Percentiles rank a stretch among this genome's conserved stretches.
Conservation (phyloP, 1,284 basidiomycete genomes). For the Apiotrichum gamsii region DNA sequence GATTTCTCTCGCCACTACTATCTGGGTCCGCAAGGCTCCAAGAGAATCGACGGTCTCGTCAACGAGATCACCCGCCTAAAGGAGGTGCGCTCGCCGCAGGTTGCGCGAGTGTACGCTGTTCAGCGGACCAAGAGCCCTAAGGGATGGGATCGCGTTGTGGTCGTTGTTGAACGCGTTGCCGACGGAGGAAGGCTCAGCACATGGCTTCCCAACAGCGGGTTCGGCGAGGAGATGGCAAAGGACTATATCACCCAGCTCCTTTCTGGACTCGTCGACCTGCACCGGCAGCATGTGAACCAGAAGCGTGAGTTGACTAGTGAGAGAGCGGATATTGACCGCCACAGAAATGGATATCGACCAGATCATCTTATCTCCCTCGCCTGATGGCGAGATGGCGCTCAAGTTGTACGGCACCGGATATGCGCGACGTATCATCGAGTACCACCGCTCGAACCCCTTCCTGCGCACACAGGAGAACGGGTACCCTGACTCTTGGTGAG, state of each 20-base stretch:
- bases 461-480: slow-evolving; percentile 26
- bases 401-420: slow-evolving; percentile 44
- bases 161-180: slow-evolving; percentile 34
- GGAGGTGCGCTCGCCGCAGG: slow-evolving; percentile 30
- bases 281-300: slow-evolving; percentile 35
- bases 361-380: slow-evolving; percentile 25
- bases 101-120: slow-evolving; percentile 33
- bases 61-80: slow-evolving; percentile 31
- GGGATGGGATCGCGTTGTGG: slow-evolving; percentile 41
- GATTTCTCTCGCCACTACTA: slow-evolving; percentile 45
- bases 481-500: slow-evolving; percentile 41
- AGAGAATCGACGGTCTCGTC: slow-evolving; percentile 36
- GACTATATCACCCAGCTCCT: slow-evolving; percentile 43
- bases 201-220: slow-evolving; percentile 38
- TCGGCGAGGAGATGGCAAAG: slow-evolving; percentile 37
- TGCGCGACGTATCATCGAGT: slow-evolving; percentile 39
- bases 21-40: slow-evolving; percentile 30
- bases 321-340: neutral
- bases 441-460: slow-evolving; percentile 47
- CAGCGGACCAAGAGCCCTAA: slow-evolving; percentile 39
- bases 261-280: slow-evolving; percentile 36
- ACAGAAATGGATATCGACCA: slow-evolving; percentile 39
- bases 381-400: slow-evolving; percentile 22
- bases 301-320: slow-evolving; percentile 32
- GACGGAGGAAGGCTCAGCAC: slow-evolving; percentile 37